These are phyloP conservation scores for Lomentospora prolificans DNA, from an alignment of 2,329 filamentous ascomycete species.

Conservation along the genomic window DNA sequence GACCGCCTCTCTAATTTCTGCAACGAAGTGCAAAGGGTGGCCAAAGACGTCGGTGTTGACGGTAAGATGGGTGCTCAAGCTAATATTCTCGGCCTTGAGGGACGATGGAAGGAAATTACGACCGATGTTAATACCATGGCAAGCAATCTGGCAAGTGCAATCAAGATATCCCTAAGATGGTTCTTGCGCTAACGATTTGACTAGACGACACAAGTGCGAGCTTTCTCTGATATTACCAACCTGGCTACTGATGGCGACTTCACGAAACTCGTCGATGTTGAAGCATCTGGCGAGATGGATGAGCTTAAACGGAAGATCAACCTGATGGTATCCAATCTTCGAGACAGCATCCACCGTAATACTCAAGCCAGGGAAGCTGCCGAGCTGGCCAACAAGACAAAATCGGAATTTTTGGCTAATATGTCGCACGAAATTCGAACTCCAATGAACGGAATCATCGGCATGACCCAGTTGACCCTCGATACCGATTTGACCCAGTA, in stretches of 20 bases:
- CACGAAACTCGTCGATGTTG: conserved; percentile 90
- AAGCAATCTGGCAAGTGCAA: conserved; percentile 43
- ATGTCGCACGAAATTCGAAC: conserved; percentile 99
- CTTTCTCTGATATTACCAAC: conserved; percentile 98
- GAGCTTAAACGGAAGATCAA: conserved; percentile 99
- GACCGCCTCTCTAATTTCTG: conserved; percentile 92
- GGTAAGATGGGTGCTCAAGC: conserved; percentile 98
- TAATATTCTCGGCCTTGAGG: conserved; percentile 84
- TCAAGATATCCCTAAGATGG: neutral
- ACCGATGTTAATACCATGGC: conserved; percentile 94
- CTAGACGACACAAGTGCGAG: conserved; percentile 88
- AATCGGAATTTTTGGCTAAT: conserved; percentile 96
- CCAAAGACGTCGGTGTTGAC: conserved; percentile 92
- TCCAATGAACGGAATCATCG: conserved; percentile 95
- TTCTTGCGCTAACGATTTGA: conserved; percentile 23
- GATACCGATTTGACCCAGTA: conserved; percentile 93
- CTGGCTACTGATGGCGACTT: conserved; percentile 95
- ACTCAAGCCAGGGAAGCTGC: conserved; percentile 92
- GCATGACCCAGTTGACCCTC: conserved; percentile 93
- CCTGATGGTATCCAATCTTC: conserved; percentile 92
- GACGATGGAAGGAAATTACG: conserved; percentile 96
- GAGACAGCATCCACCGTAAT: conserved; percentile 94
- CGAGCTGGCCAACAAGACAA: conserved; percentile 94
- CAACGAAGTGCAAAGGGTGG: conserved; percentile 88
- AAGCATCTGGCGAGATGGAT: conserved; percentile 98